Conservation (phyloP, 768 basidiomycete species). For the Rhizopogon vulgaris region DNA sequence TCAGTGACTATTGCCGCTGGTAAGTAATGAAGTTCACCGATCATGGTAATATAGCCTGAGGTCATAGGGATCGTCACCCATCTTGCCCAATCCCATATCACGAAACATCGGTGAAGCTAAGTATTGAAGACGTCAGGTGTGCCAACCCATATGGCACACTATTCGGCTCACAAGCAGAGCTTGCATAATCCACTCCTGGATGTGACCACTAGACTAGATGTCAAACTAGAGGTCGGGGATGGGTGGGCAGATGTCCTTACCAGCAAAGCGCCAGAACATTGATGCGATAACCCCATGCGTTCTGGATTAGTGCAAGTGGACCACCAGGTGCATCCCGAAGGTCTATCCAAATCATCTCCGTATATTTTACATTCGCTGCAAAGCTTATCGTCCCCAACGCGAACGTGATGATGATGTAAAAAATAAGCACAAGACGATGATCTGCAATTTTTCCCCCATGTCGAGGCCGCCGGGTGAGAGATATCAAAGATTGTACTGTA, state of each 20-base stretch:
- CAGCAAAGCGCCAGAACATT: slow-evolving; percentile 16
- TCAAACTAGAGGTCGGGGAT: not conserved
- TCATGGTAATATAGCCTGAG: slow-evolving; percentile 7
- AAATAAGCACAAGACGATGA: slow-evolving; percentile 7
- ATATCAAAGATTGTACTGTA: slow-evolving; percentile 10
- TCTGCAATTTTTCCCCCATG: not conserved
- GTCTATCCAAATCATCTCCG: slow-evolving; percentile 28
- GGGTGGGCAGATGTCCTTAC: slow-evolving; percentile 6
- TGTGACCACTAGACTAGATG: slow-evolving; percentile 12
- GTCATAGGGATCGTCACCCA: slow-evolving; percentile 12
- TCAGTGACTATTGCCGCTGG: not conserved
- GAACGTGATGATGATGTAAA: slow-evolving; percentile 22
- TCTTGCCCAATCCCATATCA: slow-evolving; percentile 12
- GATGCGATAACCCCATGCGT: slow-evolving; percentile 10
- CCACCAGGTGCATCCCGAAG: slow-evolving; percentile 12
- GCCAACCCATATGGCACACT: not conserved
- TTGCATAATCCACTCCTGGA: slow-evolving; percentile 27
- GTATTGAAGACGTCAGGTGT: not conserved
- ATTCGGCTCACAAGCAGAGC: slow-evolving; percentile 10
- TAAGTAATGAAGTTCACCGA: slow-evolving; percentile 4
- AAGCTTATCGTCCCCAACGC: slow-evolving; percentile 20
- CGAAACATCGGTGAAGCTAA: slow-evolving; percentile 7
- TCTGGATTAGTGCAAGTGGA: slow-evolving; percentile 9
- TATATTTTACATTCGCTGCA: slow-evolving; percentile 20
- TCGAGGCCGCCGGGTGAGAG: slow-evolving; percentile 4